A percentile compares a stretch with the other conserved stretches of the same genome.
phyloP scores from a whole-genome alignment of 176 grass and related monocot genomes.

The Juncus effusus region DNA sequence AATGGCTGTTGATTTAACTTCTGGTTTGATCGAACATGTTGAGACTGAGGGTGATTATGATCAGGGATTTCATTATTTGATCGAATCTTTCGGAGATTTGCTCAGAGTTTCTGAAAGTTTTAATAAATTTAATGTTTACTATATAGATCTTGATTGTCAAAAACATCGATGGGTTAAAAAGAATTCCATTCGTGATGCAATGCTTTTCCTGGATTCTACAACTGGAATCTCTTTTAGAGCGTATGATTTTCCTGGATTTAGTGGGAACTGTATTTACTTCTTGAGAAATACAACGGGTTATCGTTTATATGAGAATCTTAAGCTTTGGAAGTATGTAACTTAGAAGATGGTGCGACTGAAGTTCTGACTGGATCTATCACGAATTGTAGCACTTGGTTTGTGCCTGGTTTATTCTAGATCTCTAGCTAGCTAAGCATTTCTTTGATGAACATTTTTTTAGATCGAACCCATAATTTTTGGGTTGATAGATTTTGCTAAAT shows the following conservation, averaged over 20 bases:
- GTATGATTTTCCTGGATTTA: slow-evolving; percentile 15
- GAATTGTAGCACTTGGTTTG: too few species aligned
- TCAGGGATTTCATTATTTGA: background rate
- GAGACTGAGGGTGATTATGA: background rate
- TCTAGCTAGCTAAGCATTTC: too few species aligned
- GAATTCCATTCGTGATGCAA: slow-evolving; percentile 17
- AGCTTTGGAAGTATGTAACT: too few species aligned
- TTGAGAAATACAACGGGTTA: too few species aligned
- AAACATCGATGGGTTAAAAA: slow-evolving; percentile 15
- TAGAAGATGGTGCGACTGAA: too few species aligned
- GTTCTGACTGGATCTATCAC: too few species aligned
- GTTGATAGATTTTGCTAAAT: too few species aligned
- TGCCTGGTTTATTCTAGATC: too few species aligned
- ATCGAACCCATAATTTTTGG: too few species aligned
- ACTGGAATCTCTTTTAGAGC: slow-evolving; percentile 12
- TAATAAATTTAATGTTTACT: slow-evolving; percentile 10
- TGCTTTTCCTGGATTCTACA: slow-evolving; percentile 28
- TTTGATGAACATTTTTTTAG: too few species aligned
- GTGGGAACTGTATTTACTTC: slow-evolving; percentile 3
- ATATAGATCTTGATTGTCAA: background rate
- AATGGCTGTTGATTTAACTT: background rate
- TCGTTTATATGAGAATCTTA: too few species aligned
- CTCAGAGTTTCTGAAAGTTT: background rate
- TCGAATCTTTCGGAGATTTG: slow-evolving; percentile 20
- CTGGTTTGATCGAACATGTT: background rate